Conservation (phyloP, 305 asterid genomes). For the Lippia alba region DNA sequence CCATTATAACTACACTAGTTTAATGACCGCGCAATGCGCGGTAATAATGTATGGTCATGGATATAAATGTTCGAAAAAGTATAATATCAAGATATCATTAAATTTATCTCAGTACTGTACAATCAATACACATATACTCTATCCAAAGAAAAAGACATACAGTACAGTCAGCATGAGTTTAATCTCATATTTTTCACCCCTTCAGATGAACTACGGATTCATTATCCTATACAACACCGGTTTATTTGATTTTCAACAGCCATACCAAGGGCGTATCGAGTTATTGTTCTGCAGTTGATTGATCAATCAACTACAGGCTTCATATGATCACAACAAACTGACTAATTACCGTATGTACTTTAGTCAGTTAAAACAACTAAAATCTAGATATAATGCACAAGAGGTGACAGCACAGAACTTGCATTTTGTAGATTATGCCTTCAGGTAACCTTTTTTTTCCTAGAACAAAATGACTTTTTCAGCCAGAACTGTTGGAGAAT, state of each 20-base stretch:
- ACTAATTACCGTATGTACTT: slow-evolving; percentile 2
- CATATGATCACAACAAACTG: slow-evolving; percentile 3
- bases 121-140: neutral
- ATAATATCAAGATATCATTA: neutral
- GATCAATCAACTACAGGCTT: slow-evolving; percentile 50
- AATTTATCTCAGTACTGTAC: neutral
- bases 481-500: slow-evolving; percentile 69
- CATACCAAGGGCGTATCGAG: neutral
- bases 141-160: neutral
- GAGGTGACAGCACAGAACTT: neutral
- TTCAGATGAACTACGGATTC: neutral
- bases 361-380: slow-evolving; percentile 6
- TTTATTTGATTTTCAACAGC: slow-evolving; percentile 5
- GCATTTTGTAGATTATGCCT: slow-evolving; percentile 44
- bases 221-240: neutral
- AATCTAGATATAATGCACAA: slow-evolving; percentile 17
- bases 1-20: too few relatives aligned
- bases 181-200: neutral
- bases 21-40: too few relatives aligned
- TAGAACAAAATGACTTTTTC: slow-evolving; percentile 64
- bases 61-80: neutral
- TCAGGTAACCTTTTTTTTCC: slow-evolving; percentile 73
- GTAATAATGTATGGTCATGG: too few relatives aligned
- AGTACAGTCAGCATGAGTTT: neutral
- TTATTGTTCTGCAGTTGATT: slow-evolving; percentile 41